Evolutionary conservation across 2,329 filamentous ascomycete species (phyloP).

Genomic region (Ascochyta rabiei): DNA sequence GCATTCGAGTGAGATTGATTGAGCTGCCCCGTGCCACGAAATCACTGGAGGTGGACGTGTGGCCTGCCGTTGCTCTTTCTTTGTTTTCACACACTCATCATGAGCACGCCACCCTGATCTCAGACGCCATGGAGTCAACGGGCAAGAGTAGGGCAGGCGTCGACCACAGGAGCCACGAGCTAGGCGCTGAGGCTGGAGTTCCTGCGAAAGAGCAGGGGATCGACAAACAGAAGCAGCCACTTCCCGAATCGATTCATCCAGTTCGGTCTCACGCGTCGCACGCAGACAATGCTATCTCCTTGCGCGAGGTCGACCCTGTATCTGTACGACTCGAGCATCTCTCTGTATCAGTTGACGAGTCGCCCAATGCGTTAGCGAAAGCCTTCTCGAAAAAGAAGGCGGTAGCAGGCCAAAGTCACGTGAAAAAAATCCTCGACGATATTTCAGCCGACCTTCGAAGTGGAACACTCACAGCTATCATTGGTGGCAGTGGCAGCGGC

Average conservation of each 20-base stretch:
- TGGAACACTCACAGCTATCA: slow-evolving; percentile 75
- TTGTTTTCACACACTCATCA: slow-evolving; percentile 14
- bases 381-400: slow-evolving; percentile 37
- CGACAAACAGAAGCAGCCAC: slow-evolving; percentile 17
- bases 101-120: slow-evolving; percentile 14
- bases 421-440: slow-evolving; percentile 63
- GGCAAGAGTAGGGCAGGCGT: slow-evolving; percentile 17
- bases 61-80: slow-evolving; percentile 3
- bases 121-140: slow-evolving; percentile 21
- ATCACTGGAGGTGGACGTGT: not conserved
- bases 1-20: slow-evolving; percentile 7
- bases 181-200: slow-evolving; percentile 1
- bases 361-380: slow-evolving; percentile 49
- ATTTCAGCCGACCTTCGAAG: slow-evolving; percentile 68
- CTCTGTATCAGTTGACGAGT: slow-evolving; percentile 63
- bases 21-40: slow-evolving; percentile 11
- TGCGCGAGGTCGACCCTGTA: slow-evolving; percentile 61
- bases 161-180: slow-evolving; percentile 1
- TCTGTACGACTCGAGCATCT: slow-evolving; percentile 61
- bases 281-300: slow-evolving; percentile 42
- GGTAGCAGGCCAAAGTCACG: slow-evolving; percentile 29
- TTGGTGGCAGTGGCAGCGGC: slow-evolving; percentile 75
- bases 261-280: slow-evolving; percentile 28
- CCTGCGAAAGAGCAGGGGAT: slow-evolving; percentile 9
- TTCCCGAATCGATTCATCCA: slow-evolving; percentile 15